Conservation (phyloP, 495 filamentous ascomycete species). For the Thozetella sp. region DNA sequence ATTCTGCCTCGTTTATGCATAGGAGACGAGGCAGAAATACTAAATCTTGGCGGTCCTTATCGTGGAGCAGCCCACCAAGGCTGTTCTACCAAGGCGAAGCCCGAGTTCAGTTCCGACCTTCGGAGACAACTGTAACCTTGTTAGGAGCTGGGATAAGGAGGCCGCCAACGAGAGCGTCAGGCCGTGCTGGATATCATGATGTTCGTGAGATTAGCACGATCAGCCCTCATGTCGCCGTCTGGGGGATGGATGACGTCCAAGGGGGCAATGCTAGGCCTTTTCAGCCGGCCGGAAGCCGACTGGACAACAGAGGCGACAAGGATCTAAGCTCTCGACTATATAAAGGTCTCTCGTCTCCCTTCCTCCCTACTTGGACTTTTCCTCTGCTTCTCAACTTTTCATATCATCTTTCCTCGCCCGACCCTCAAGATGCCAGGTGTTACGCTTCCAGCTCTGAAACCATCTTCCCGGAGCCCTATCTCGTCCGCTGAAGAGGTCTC, state of each 20-base stretch:
- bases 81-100: background rate
- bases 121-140: background rate
- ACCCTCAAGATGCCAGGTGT: background rate
- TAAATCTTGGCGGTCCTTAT: background rate
- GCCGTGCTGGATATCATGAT: background rate
- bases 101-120: background rate
- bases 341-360: background rate
- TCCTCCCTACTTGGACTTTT: background rate
- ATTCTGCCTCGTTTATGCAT: background rate
- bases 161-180: background rate
- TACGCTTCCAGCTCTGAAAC: background rate
- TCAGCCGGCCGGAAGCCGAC: background rate
- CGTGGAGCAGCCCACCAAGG: background rate
- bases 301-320: background rate
- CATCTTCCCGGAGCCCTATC: background rate
- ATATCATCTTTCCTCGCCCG: background rate
- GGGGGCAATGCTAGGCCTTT: background rate
- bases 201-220: background rate
- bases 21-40: background rate
- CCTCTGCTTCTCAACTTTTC: background rate
- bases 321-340: background rate
- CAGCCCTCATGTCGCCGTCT: background rate
- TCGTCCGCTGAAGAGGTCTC: background rate
- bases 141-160: background rate
- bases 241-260: background rate